These are phyloP conservation scores for Apophysomyces variabilis DNA, from an alignment of 371 early-diverging fungal species.

Conservation along the genomic window DNA sequence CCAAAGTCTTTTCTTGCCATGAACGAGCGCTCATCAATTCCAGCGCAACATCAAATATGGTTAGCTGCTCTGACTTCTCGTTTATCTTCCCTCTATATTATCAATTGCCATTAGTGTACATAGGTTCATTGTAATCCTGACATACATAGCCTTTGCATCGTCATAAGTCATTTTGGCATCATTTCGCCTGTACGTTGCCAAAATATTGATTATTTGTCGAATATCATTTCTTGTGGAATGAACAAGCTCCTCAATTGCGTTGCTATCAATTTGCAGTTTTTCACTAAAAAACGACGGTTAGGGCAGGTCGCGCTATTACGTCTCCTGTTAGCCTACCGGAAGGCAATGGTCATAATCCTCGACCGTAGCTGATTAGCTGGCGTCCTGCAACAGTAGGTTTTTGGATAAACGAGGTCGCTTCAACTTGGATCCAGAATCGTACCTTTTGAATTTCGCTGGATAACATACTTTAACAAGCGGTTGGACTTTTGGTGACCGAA, in stretches of 20 bases:
- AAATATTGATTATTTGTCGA: conserved; percentile 96
- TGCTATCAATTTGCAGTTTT: conserved; percentile 75
- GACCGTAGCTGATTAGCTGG: conserved; percentile 63
- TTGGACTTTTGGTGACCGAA: conserved; percentile 87
- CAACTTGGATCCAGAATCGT: conserved; percentile 53
- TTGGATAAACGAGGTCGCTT: conserved; percentile 69
- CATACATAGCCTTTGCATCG: conserved; percentile 77
- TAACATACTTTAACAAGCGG: conserved; percentile 89
- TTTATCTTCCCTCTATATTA: conserved; percentile 42
- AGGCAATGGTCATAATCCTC: conserved; percentile 81
- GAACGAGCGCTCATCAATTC: conserved; percentile 63
- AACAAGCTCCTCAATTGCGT: conserved; percentile 91
- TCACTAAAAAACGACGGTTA: conserved; percentile 63
- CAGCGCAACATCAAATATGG: conserved; percentile 86
- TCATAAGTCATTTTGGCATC: conserved; percentile 76
- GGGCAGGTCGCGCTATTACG: neutral
- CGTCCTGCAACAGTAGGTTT: conserved; percentile 34
- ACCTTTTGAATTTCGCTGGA: conserved; percentile 89
- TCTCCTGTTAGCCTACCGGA: conserved; percentile 43
- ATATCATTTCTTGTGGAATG: conserved; percentile 90
- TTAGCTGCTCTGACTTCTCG: conserved; percentile 82
- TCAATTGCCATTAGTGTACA: neutral
- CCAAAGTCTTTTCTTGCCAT: conserved; percentile 61
- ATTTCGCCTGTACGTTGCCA: conserved; percentile 86
- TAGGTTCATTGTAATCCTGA: neutral